phyloP scores from a whole-genome alignment of 176 grass and related monocot genomes.

The Oryza australiensis region DNA sequence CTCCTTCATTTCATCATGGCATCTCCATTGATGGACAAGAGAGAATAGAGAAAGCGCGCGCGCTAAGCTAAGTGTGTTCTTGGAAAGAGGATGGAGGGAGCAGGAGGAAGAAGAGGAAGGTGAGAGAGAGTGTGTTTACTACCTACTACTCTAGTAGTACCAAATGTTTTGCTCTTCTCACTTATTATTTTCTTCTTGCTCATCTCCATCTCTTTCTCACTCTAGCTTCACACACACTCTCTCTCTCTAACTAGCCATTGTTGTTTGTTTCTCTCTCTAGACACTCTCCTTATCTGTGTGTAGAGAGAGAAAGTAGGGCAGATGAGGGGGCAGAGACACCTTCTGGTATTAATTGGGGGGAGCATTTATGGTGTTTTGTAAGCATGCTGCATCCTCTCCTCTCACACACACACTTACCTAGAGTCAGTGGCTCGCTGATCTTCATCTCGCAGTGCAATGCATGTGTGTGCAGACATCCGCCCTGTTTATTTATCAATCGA shows the following conservation, averaged over 20 bases:
- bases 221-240: neutral
- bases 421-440: neutral
- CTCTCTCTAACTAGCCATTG: neutral
- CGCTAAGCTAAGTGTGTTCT: neutral
- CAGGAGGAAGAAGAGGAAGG: neutral
- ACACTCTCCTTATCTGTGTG: neutral
- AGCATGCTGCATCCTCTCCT: slow-evolving; percentile 35
- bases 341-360: slow-evolving; percentile 53
- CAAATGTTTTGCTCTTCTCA: neutral
- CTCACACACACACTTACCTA: slow-evolving; percentile 28
- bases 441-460: neutral
- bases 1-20: slow-evolving; percentile 28
- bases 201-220: neutral
- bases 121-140: slow-evolving; percentile 6
- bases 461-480: neutral
- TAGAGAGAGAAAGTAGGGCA: slow-evolving; percentile 9
- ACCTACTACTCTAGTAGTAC: neutral
- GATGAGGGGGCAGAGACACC: slow-evolving; percentile 32
- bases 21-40: neutral
- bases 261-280: slow-evolving; percentile 24
- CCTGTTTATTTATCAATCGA: no score
- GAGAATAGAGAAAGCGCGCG: neutral
- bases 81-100: neutral
- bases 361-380: slow-evolving; percentile 74
- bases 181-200: neutral